Conservation (phyloP, 106 monocot genomes). For the Dendrobium nobile region DNA sequence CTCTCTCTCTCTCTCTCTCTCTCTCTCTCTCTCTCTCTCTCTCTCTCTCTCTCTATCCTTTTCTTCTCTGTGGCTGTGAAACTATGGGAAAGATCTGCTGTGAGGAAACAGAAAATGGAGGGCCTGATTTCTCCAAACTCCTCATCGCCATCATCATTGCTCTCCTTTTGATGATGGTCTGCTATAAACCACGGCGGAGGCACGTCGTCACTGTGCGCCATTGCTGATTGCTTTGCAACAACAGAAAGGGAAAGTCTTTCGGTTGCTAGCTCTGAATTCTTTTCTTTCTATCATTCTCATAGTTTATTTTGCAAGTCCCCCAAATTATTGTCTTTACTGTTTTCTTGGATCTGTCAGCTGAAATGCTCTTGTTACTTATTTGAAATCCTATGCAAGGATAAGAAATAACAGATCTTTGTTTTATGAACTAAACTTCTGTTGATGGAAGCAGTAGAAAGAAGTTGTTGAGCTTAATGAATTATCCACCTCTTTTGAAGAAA, state of each 20-base stretch:
- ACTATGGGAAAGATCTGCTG: slow-evolving; percentile 6
- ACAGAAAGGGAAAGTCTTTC: background rate
- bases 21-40: background rate
- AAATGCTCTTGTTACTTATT: background rate
- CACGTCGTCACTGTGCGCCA: slow-evolving; percentile 10
- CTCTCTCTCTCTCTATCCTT: background rate
- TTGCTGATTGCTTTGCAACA: background rate
- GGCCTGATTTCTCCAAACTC: slow-evolving; percentile 4
- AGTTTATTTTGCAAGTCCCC: background rate
- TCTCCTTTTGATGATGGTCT: background rate
- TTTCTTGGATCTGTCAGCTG: background rate
- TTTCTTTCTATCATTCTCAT: background rate
- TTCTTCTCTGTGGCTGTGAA: background rate
- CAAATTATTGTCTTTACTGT: too few species aligned
- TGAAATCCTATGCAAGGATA: background rate
- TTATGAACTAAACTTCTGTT: too few species aligned
- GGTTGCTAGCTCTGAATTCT: background rate
- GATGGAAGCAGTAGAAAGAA: too few species aligned
- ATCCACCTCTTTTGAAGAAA: too few species aligned
- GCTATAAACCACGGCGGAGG: slow-evolving; percentile 4
- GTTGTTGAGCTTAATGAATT: too few species aligned
- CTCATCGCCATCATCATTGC: slow-evolving; percentile 1
- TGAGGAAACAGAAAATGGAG: background rate
- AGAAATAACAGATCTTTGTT: too few species aligned
- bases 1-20: background rate